Evolutionary conservation across 2,329 filamentous ascomycete species (phyloP).

Genomic region (Knufia fluminis): DNA sequence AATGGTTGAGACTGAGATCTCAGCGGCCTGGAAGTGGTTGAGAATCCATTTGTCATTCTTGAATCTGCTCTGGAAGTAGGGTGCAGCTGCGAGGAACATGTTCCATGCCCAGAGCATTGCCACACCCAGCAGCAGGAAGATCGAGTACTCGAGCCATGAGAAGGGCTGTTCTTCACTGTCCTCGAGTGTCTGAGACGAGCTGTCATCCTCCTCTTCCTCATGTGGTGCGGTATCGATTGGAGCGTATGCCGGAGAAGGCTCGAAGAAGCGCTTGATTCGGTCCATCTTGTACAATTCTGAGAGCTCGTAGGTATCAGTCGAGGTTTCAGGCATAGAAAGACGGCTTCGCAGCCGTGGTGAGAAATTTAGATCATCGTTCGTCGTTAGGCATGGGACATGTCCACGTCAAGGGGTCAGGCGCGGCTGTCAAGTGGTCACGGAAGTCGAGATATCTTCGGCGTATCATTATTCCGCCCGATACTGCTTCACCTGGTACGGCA

Average conservation of each 20-base stretch:
- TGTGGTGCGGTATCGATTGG: slow-evolving; percentile 20
- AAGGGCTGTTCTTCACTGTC: slow-evolving; percentile 40
- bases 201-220: slow-evolving; percentile 12
- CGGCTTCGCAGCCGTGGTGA: neutral
- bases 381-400: neutral
- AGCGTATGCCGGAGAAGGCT: slow-evolving; percentile 26
- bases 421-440: too few relatives aligned
- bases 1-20: slow-evolving; percentile 75
- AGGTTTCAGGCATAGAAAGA: neutral
- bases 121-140: slow-evolving; percentile 77
- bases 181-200: neutral
- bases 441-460: too few relatives aligned
- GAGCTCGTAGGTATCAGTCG: neutral
- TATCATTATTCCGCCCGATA: too few relatives aligned
- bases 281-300: slow-evolving; percentile 23
- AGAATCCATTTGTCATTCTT: slow-evolving; percentile 59
- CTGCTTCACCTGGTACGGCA: too few relatives aligned
- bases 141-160: slow-evolving; percentile 75
- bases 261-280: slow-evolving; percentile 28
- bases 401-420: too few relatives aligned
- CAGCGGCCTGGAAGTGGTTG: slow-evolving; percentile 78
- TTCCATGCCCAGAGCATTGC: slow-evolving; percentile 99
- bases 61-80: slow-evolving; percentile 85
- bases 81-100: slow-evolving; percentile 92
- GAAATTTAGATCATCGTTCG: neutral